Evolutionary conservation across 2,329 filamentous ascomycete species (phyloP), one percentile per base, ranked within the genome.

Genomic region (Aureobasidium namibiae): DNA sequence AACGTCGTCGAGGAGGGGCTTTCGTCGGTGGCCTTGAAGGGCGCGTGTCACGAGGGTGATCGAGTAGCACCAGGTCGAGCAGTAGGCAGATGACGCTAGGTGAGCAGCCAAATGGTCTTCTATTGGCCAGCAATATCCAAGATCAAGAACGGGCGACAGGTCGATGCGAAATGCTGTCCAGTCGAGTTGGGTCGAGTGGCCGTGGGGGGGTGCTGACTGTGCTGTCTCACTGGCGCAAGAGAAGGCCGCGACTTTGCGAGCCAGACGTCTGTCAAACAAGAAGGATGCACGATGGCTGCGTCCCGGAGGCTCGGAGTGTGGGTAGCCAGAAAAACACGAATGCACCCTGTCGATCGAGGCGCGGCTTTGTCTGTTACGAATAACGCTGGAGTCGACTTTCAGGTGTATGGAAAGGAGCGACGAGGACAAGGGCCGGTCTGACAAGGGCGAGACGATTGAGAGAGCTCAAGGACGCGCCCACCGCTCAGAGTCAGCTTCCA

Each of bases 1-100:
- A 23, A 21, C 14, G 42, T 46, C 9, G 31, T 36, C 38, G 33
- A 39, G 23, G 31, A 48, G 54, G 41, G 31, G 54, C 42, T 41
- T 45, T 13, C 1, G 38, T 29, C 9, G 16, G 52, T 56, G 21
- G 26, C 14, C 39, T 46, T 36, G 41, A 16, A 31, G 6, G 21
- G 41, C 23, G 36, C 18, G 54, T 57, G 54, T 57, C 54, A 57
- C 54, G 54, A 57, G 53, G 54, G 54, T 38, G n/a, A 33, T 46
- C 23, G 29, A 57, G 54, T 57, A 57, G 14, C 54, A 57, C 54
- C 54, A 57, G 54, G 52, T 56, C 31, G 23, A 48, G 23, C n/a
- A 29, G 18, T 14, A 41, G 41, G 34, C 39, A 42, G 54, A 57
- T 46, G 54, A 57, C 54, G 54, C 54, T 39, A 57, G 44, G 23